phyloP scores from a whole-genome alignment of 1,139 yeast species.

The Debaryomycetaceae sp. region DNA sequence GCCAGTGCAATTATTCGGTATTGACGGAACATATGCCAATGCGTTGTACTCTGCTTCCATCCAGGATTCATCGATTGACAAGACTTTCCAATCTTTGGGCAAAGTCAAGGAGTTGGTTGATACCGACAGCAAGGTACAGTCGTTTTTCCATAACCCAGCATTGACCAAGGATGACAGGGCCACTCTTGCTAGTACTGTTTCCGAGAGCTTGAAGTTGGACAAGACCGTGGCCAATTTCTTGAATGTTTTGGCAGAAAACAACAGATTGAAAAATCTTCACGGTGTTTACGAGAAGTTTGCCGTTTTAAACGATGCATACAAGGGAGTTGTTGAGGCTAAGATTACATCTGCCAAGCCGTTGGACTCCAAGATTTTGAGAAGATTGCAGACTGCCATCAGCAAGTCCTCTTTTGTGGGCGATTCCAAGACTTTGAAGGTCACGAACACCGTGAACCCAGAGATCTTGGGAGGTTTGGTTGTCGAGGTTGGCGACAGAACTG shows the following conservation, averaged over 20 bases:
- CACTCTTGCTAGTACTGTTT: conserved; percentile 59
- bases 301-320: conserved; percentile 80
- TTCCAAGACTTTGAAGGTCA: conserved; percentile 81
- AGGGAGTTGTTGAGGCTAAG: conserved; percentile 90
- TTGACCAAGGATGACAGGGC: conserved; percentile 73
- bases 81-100: conserved; percentile 65
- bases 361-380: conserved; percentile 76
- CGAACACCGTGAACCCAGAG: conserved; percentile 82
- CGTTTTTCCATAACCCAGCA: conserved; percentile 78
- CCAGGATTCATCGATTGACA: conserved; percentile 73
- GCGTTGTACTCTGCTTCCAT: conserved; percentile 93
- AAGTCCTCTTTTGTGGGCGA: conserved; percentile 79
- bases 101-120: conserved; percentile 55
- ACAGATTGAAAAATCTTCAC: conserved; percentile 74
- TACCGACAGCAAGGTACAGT: conserved; percentile 61
- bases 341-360: conserved; percentile 86
- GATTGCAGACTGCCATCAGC: conserved; percentile 76
- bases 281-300: conserved; percentile 70
- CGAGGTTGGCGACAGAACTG: conserved; percentile 96
- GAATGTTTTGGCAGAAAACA: conserved; percentile 86
- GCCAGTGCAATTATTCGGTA: conserved; percentile 91
- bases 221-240: conserved; percentile 77
- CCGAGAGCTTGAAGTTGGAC: conserved; percentile 62
- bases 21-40: conserved; percentile 95
- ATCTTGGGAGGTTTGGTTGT: conserved; percentile 95